Evolutionary conservation across 768 basidiomycete species (phyloP).

Genomic region (Lactarius hengduanensis): DNA sequence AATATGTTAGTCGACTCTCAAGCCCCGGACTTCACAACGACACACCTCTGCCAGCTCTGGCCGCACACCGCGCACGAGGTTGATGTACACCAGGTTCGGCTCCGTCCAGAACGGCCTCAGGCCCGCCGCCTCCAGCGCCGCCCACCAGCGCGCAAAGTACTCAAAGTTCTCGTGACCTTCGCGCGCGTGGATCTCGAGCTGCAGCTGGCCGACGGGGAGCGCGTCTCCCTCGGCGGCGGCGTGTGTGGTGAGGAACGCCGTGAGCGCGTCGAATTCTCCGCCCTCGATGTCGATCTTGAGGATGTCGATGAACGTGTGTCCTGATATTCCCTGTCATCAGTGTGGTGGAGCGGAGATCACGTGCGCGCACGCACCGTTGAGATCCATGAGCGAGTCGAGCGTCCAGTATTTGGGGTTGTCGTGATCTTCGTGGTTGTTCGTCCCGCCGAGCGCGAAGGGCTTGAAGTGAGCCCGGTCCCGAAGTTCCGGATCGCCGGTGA

Average conservation of each 20-base stretch:
- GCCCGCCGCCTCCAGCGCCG: slow-evolving; percentile 62
- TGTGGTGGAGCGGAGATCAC: no score
- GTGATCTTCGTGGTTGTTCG: slow-evolving; percentile 45
- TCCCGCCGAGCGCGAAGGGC: slow-evolving; percentile 36
- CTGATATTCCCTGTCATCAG: slow-evolving; percentile 32
- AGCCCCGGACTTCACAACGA: not conserved
- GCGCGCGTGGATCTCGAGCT: slow-evolving; percentile 61
- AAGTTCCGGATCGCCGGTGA: slow-evolving; percentile 36
- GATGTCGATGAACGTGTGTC: slow-evolving; percentile 68
- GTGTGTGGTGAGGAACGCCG: slow-evolving; percentile 43
- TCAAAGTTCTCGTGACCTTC: slow-evolving; percentile 40
- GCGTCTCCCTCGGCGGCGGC: not conserved
- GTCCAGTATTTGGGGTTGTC: slow-evolving; percentile 58
- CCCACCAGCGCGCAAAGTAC: slow-evolving; percentile 64
- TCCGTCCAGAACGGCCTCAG: slow-evolving; percentile 72
- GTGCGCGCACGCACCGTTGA: slow-evolving; percentile 46
- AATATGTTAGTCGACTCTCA: no score
- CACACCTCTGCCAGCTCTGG: slow-evolving; percentile 45
- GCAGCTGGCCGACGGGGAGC: slow-evolving; percentile 70
- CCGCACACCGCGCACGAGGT: slow-evolving; percentile 38
- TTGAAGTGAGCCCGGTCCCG: slow-evolving; percentile 43
- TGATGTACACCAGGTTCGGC: slow-evolving; percentile 48
- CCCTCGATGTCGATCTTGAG: slow-evolving; percentile 72
- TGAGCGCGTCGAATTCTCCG: slow-evolving; percentile 61
- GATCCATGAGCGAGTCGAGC: slow-evolving; percentile 57